Percentiles rank a stretch among this genome's conserved stretches.
Conservation (phyloP, 129 eudicot species). For the Calendula officinalis region DNA sequence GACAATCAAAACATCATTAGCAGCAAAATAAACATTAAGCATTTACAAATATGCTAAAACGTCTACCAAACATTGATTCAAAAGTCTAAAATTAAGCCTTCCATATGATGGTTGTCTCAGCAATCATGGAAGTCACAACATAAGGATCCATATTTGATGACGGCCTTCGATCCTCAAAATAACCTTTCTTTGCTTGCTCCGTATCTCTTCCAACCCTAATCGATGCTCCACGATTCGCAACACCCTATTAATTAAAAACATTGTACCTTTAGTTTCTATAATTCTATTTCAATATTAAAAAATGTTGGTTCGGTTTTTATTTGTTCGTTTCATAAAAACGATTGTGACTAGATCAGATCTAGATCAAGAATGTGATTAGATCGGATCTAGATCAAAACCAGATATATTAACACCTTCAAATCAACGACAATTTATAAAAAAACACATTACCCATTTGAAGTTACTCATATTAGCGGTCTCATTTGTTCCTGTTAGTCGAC, state of each 20-base stretch:
- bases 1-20: background rate
- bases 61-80: background rate
- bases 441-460: constrained; percentile 62
- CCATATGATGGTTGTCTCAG: constrained; percentile 75
- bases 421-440: no score
- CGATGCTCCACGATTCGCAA: constrained; percentile 82
- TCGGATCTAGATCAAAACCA: no score
- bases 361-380: no score
- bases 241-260: constrained; percentile 44
- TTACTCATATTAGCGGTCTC: constrained; percentile 73
- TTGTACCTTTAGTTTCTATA: no score
- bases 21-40: background rate
- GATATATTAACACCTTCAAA: no score
- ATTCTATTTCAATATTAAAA: background rate
- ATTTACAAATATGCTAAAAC: constrained; percentile 7
- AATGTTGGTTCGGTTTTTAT: background rate
- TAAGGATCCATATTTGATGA: constrained; percentile 93
- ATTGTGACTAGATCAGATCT: no score
- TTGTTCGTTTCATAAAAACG: background rate
- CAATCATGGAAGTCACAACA: constrained; percentile 84
- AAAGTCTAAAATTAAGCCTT: constrained; percentile 36
- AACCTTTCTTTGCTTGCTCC: constrained; percentile 74
- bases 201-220: constrained; percentile 81
- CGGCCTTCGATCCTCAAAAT: constrained; percentile 83
- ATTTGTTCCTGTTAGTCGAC: constrained; percentile 78